phyloP scores from a whole-genome alignment of 1,284 basidiomycete species.

The Pterulicium gracile region DNA sequence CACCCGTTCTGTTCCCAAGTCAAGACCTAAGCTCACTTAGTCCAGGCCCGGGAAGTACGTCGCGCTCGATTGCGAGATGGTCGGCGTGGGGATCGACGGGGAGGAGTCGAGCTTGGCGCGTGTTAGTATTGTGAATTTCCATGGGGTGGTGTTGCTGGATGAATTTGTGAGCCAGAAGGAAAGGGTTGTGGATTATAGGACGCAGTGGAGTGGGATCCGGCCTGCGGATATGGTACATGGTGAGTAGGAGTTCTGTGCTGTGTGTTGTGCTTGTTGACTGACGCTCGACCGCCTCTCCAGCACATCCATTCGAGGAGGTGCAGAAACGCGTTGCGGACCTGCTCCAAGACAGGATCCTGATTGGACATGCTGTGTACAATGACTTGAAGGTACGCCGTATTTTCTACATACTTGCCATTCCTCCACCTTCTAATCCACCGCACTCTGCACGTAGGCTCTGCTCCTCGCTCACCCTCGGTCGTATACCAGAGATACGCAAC shows the following conservation, averaged over 20 bases:
- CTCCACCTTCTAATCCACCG: background rate
- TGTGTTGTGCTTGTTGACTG: constrained; percentile 1
- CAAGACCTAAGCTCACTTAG: constrained; percentile 4
- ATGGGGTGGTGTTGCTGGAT: constrained; percentile 76
- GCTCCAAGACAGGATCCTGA: constrained; percentile 73
- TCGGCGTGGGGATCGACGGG: constrained; percentile 82
- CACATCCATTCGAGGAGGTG: constrained; percentile 71
- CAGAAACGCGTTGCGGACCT: constrained; percentile 75
- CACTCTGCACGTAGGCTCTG: constrained; percentile 49
- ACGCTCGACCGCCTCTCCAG: constrained; percentile 23
- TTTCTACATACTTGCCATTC: background rate
- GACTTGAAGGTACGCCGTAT: constrained; percentile 64
- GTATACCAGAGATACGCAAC: constrained; percentile 79
- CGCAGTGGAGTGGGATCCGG: constrained; percentile 84
- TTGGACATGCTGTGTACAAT: constrained; percentile 91
- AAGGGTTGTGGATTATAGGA: constrained; percentile 88
- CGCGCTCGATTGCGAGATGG: constrained; percentile 96
- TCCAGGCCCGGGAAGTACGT: constrained; percentile 68
- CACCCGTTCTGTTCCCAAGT: constrained; percentile 1
- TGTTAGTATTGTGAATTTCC: constrained; percentile 87
- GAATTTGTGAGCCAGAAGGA: constrained; percentile 84
- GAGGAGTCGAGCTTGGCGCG: constrained; percentile 79
- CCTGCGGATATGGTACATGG: constrained; percentile 67
- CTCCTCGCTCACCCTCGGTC: constrained; percentile 83
- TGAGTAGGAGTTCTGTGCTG: constrained; percentile 17